These are phyloP conservation scores for Perkinsus chesapeaki DNA, from an alignment of 169 alveolate species.

Conservation along the genomic window DNA sequence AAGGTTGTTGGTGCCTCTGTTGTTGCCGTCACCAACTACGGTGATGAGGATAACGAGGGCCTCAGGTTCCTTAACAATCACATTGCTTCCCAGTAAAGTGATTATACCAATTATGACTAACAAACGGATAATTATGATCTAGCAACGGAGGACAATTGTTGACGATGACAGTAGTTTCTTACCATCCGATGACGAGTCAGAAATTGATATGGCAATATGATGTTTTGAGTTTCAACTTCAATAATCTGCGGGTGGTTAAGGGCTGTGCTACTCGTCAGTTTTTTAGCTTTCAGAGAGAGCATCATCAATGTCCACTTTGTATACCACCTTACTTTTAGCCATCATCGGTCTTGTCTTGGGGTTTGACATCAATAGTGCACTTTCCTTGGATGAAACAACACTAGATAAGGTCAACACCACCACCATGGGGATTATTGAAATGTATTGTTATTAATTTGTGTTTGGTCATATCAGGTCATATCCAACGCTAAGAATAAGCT, in stretches of 20 bases:
- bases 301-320: too few relatives aligned
- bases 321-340: too few relatives aligned
- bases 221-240: neutral
- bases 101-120: constrained; percentile 6
- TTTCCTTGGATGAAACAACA: neutral
- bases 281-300: too few relatives aligned
- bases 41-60: constrained; percentile 85
- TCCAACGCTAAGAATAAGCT: neutral
- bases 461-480: neutral
- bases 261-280: too few relatives aligned
- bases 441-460: too few relatives aligned
- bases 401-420: neutral
- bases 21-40: constrained; percentile 87
- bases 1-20: constrained; percentile 92
- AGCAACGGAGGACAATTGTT: neutral
- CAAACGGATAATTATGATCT: neutral
- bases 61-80: constrained; percentile 74
- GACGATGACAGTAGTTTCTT: neutral
- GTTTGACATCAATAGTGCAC: neutral
- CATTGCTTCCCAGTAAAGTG: constrained; percentile 28
- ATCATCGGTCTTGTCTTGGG: neutral
- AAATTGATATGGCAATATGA: neutral
- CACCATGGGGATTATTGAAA: too few relatives aligned
- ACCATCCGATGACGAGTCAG: neutral
- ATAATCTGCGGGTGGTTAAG: too few relatives aligned